Evolutionary conservation across 148 eudicot species (phyloP), one percentile per base, ranked within the genome.

Genomic region (Rhododendron ferrugineum): DNA sequence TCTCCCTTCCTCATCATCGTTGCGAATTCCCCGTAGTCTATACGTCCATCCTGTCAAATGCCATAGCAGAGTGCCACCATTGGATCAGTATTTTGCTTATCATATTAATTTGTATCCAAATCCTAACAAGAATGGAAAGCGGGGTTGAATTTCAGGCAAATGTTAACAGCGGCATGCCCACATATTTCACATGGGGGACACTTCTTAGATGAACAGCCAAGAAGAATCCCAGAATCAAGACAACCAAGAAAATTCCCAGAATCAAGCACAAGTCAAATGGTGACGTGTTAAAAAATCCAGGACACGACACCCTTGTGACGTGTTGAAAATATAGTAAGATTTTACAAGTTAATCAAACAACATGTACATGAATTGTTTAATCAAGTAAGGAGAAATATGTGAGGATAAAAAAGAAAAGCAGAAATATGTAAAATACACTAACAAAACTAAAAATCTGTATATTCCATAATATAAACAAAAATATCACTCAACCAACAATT

Each of bases 1-100:
- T 92, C 92, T 8, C 94, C 98, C 86, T 93, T 92, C 88, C 89
- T 93, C 98, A 93, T 94, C 98, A 93, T 94, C 26, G 95, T 88
- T 4, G 94, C 90, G 81, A 94, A 94, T 86, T 94, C 98, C 42
- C 85, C 92, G 62, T 93, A 94, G 87, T 94, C 98, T 81, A 93
- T 94, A 14, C 93, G 91, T 23, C 98, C 98, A 89, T 94, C 98
- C 93, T 91, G 86, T 64, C 32, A 82, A 80, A 70, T 42, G 30
- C 18, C 42, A 36, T 44, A 37, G 79, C 26, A 77, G 30, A 44
- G 14, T 77, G 28, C 30, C 52, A 44, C 16, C 3, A 13, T 77
- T 13, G 3, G 30, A 77, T 44, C 52, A 77, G 52, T 40, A 44
- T 18, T 77, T 44, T 11, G 32, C 28, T 5, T 16, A 54, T 16